A percentile compares a stretch with the other conserved stretches of the same genome.
These are phyloP conservation scores for Cucurbita maxima DNA, from an alignment of 306 rosid species.

Conservation along the genomic window DNA sequence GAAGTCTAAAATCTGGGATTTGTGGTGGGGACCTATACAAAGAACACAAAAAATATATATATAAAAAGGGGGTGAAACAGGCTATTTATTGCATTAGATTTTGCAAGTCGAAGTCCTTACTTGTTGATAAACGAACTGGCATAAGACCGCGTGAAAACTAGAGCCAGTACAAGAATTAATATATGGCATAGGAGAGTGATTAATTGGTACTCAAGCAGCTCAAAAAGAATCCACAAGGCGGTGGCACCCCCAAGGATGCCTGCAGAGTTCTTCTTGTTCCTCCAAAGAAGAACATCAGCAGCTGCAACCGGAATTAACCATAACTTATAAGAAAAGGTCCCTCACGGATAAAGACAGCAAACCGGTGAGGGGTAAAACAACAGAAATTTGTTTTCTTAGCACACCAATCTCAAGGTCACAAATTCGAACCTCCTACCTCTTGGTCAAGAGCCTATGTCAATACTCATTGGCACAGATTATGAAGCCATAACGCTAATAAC, in stretches of 20 bases:
- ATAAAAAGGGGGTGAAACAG: neutral
- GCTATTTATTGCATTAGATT: neutral
- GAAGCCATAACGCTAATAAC: neutral
- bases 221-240: constrained; percentile 64
- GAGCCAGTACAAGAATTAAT: constrained; percentile 32
- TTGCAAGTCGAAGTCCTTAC: constrained; percentile 20
- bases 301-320: constrained; percentile 30
- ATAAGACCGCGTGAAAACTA: constrained; percentile 58
- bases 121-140: constrained; percentile 58
- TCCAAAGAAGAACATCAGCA: constrained; percentile 83
- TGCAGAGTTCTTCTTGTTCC: constrained; percentile 54
- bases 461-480: no score
- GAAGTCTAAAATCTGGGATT: constrained; percentile 43
- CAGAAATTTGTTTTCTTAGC: neutral
- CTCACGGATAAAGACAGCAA: neutral
- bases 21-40: constrained; percentile 41
- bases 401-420: no score
- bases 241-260: constrained; percentile 59
- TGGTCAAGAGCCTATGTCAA: no score
- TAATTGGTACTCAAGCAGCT: constrained; percentile 54
- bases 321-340: constrained; percentile 11
- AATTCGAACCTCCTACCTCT: no score
- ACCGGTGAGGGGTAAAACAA: neutral
- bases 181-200: constrained; percentile 59
- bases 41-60: neutral